Evolutionary conservation across 805 yeast species (phyloP).

Genomic region (Starmerella sirachaensis): DNA sequence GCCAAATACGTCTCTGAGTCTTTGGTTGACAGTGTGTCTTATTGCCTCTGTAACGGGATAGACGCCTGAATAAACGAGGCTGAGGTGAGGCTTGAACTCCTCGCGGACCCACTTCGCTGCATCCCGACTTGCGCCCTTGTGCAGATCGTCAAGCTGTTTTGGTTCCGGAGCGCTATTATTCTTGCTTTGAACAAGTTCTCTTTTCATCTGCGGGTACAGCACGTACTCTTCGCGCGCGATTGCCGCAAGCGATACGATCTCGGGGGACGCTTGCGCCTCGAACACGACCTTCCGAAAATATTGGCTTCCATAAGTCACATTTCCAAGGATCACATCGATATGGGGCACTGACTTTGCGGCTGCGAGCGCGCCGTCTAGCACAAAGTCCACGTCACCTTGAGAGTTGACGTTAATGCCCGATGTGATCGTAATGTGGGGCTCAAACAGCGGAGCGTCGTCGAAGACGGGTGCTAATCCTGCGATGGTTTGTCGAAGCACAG

Average conservation of each 20-base stretch:
- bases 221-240: slow-evolving; percentile 31
- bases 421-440: slow-evolving; percentile 68
- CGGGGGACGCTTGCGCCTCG: slow-evolving; percentile 36
- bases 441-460: slow-evolving; percentile 55
- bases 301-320: slow-evolving; percentile 38
- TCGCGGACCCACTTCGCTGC: slow-evolving; percentile 46
- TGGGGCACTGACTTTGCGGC: slow-evolving; percentile 38
- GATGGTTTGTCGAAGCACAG: slow-evolving; percentile 46
- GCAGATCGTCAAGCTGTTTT: slow-evolving; percentile 19
- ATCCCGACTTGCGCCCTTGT: slow-evolving; percentile 30
- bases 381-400: slow-evolving; percentile 45
- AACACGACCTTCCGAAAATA: slow-evolving; percentile 45
- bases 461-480: slow-evolving; percentile 59
- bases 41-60: slow-evolving; percentile 58
- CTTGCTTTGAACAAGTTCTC: slow-evolving; percentile 4
- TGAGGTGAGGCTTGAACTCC: slow-evolving; percentile 61
- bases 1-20: slow-evolving; percentile 55
- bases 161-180: slow-evolving; percentile 16
- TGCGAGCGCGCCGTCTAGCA: slow-evolving; percentile 46
- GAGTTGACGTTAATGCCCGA: slow-evolving; percentile 42
- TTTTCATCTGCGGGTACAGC: slow-evolving; percentile 20
- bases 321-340: slow-evolving; percentile 33
- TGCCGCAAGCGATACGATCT: slow-evolving; percentile 40
- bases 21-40: slow-evolving; percentile 47
- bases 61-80: slow-evolving; percentile 53